Evolutionary conservation across 352 stramenopile genomes (phyloP).

Genomic region (Blastocystis sp.): DNA sequence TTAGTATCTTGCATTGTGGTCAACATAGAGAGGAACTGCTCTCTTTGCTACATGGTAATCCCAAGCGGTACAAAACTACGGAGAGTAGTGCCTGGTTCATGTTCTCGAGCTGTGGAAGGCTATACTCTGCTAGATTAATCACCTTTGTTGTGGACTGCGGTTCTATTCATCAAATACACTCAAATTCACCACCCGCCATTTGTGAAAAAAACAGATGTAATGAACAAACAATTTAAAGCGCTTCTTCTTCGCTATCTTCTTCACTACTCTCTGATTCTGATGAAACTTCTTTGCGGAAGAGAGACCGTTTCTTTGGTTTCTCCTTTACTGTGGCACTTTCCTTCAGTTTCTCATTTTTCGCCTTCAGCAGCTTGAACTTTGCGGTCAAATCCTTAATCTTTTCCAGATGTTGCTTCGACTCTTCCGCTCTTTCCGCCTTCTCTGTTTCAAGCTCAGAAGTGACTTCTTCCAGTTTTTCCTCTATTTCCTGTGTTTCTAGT

Average conservation of each 20-base stretch:
- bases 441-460: background rate
- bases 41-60: background rate
- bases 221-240: background rate
- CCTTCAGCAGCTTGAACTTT: background rate
- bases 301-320: background rate
- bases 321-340: background rate
- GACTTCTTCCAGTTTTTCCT: constrained; percentile 5
- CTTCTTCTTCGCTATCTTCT: background rate
- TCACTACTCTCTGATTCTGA: background rate
- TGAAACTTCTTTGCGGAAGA: background rate
- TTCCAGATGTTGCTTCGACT: background rate
- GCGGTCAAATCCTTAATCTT: background rate
- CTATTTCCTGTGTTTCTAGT: constrained; percentile 14
- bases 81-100: background rate
- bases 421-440: background rate
- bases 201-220: background rate
- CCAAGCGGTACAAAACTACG: background rate
- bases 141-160: background rate
- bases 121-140: constrained; percentile 36
- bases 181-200: background rate
- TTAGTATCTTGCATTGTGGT: constrained; percentile 51
- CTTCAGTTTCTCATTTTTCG: constrained; percentile 1
- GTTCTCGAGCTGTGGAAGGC: constrained; percentile 27
- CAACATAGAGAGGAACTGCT: background rate
- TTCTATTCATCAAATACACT: background rate